These are phyloP conservation scores for Gracilariopsis chorda DNA, from an alignment of 23 red algal genomes.

Conservation along the genomic window DNA sequence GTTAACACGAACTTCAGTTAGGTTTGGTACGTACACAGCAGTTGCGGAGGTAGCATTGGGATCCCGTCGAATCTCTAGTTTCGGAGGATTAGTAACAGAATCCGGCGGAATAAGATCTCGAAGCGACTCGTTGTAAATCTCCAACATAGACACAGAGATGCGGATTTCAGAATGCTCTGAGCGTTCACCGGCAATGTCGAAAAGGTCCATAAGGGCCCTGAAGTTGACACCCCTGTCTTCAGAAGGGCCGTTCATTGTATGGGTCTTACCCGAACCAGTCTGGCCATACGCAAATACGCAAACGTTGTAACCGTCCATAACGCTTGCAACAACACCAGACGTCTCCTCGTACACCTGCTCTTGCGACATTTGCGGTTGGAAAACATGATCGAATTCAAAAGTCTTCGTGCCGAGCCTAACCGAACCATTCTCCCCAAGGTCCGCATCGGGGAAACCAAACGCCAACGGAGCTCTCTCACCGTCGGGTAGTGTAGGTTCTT, in stretches of 20 bases:
- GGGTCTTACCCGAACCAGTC: constrained; percentile 94
- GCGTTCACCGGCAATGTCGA: constrained; percentile 77
- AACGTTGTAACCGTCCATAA: constrained; percentile 96
- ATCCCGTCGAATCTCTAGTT: constrained; percentile 75
- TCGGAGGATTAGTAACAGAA: constrained; percentile 22
- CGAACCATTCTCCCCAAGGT: constrained; percentile 25
- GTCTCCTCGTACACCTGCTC: constrained; percentile 84
- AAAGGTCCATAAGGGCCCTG: constrained; percentile 85
- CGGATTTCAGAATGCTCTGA: constrained; percentile 46
- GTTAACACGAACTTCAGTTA: constrained; percentile 71
- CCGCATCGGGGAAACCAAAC: constrained; percentile 28
- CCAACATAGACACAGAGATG: constrained; percentile 86
- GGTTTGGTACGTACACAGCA: constrained; percentile 78
- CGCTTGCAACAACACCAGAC: constrained; percentile 77
- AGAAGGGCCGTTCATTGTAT: constrained; percentile 83
- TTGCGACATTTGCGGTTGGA: constrained; percentile 56
- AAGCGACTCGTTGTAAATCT: constrained; percentile 97
- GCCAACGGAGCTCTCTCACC: constrained; percentile 4
- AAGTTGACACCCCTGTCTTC: constrained; percentile 87
- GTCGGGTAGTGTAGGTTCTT: not conserved
- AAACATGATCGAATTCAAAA: constrained; percentile 96
- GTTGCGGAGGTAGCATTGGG: constrained; percentile 5
- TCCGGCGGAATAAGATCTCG: constrained; percentile 78
- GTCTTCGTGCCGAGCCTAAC: constrained; percentile 39
- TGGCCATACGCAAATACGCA: constrained; percentile 99